These are phyloP conservation scores for Ceratopteris richardii DNA, from an alignment of 75 land plant species.

Conservation along the genomic window DNA sequence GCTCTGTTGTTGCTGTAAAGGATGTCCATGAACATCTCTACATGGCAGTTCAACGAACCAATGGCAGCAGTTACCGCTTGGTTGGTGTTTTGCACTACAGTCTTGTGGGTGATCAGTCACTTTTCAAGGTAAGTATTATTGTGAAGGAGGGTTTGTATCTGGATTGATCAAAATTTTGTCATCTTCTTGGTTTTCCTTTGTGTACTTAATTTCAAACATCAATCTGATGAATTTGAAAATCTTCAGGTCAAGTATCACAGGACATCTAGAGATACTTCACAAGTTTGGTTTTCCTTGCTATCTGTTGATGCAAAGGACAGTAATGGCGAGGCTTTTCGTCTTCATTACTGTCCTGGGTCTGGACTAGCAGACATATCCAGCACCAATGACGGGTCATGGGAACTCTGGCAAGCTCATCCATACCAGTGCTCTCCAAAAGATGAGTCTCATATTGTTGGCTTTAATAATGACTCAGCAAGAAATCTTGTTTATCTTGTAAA, in stretches of 20 bases:
- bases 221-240: not conserved
- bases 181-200: not conserved
- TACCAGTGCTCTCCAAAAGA: conserved; percentile 27
- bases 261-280: conserved; percentile 21
- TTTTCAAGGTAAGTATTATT: conserved; percentile 72
- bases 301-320: conserved; percentile 64
- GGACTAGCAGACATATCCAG: conserved; percentile 55
- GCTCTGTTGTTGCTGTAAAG: conserved; percentile 82
- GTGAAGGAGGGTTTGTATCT: too few relatives aligned
- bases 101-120: conserved; percentile 72
- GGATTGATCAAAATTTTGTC: too few relatives aligned
- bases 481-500: conserved; percentile 57
- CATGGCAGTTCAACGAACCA: conserved; percentile 49
- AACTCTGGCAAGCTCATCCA: conserved; percentile 55
- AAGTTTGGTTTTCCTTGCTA: conserved; percentile 59
- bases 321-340: conserved; percentile 53
- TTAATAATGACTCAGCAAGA: conserved; percentile 14
- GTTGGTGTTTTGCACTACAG: conserved; percentile 71
- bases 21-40: conserved; percentile 86
- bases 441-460: conserved; percentile 28
- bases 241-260: conserved; percentile 58
- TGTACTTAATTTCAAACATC: not conserved
- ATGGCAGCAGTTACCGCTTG: conserved; percentile 29
- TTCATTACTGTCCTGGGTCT: conserved; percentile 48
- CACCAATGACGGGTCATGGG: conserved; percentile 32